Evolutionary conservation across 257 asterid genomes (phyloP), one percentile per base, ranked within the genome.

Genomic region (Hygrophila difformis): DNA sequence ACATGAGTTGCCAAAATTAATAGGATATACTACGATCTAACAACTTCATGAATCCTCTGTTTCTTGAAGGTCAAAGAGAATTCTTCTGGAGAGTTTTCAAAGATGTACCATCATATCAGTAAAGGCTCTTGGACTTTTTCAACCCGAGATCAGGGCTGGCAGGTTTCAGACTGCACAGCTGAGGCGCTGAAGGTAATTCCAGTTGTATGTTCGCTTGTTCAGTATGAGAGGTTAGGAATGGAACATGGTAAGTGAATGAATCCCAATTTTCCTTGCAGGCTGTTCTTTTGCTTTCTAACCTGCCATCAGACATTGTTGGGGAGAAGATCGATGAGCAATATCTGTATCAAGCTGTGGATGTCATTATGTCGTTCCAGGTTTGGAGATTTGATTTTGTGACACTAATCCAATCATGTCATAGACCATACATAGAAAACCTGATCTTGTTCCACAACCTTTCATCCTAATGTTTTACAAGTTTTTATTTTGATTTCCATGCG

Each of bases 71-170:
- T 77, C 12, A 81, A 85, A 65, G 63, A 69, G 17, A 81, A 81
- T 28, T 82, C 87, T 0, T 41, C 9, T 5, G 95, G 91, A 2
- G 81, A 85, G 51, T 81, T 51, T 63, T 67, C 18, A 38, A 50
- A 62, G 24, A 75, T 78, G 96, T 82, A 85, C 53, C 92, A 88
- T 11, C 88, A 81, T 29, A 66, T 76, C 42, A 71, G 81, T 0
- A 82, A 78, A 70, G 96, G 96, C 10, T 54, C 79, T 1, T 85
- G 94, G 94, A 66, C 92, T 40, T 85, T 85, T 64, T 76, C 92
- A 6, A 92, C 78, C 62, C 96, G 79, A 55, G 96, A 85, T 76
- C 87, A 82, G 0, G 96, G 92, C 0, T 78, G 87, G 88, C 71
- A 33, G 47, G 92, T 76, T n/a, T 82, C 94, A 0, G 96, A 85